Evolutionary conservation across 2,329 filamentous ascomycete genomes (phyloP).

Genomic region (Dactylellina parvicollis): DNA sequence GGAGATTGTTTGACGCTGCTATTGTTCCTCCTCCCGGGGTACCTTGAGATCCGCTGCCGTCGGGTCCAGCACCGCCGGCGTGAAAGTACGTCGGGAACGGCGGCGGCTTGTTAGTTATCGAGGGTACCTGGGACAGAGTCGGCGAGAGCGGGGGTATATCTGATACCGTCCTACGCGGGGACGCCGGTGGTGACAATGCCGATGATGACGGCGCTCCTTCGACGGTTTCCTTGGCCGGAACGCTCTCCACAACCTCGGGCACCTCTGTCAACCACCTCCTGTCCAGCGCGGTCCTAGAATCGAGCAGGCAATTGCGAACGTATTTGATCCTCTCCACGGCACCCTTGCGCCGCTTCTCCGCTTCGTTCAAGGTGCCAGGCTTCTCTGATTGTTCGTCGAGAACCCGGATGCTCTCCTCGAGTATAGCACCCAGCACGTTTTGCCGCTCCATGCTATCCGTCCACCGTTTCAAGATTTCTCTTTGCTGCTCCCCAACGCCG

Average conservation of each 20-base stretch:
- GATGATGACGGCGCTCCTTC: neutral
- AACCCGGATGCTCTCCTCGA: conserved; percentile 55
- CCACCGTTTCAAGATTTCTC: conserved; percentile 42
- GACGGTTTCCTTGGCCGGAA: neutral
- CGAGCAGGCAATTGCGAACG: conserved; percentile 56
- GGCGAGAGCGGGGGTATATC: conserved; percentile 5
- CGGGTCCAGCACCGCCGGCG: neutral
- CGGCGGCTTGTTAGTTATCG: conserved; percentile 27
- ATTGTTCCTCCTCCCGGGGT: neutral
- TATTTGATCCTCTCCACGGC: conserved; percentile 54
- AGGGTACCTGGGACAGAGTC: neutral
- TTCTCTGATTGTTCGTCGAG: conserved; percentile 44
- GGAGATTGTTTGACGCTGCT: neutral
- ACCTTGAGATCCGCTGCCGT: too few species aligned
- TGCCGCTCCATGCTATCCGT: conserved; percentile 55
- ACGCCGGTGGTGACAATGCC: neutral
- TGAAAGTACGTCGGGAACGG: conserved; percentile 49
- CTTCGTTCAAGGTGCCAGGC: neutral
- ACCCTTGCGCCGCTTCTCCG: conserved; percentile 19
- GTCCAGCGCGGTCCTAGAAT: conserved; percentile 53
- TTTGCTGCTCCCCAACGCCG: conserved; percentile 43
- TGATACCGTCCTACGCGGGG: neutral
- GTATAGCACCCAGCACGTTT: conserved; percentile 53
- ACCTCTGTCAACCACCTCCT: conserved; percentile 37
- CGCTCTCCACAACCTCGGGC: conserved; percentile 6